Evolutionary conservation across 2,329 filamentous ascomycete genomes (phyloP).

Genomic region (Stemphylium lycopersici): DNA sequence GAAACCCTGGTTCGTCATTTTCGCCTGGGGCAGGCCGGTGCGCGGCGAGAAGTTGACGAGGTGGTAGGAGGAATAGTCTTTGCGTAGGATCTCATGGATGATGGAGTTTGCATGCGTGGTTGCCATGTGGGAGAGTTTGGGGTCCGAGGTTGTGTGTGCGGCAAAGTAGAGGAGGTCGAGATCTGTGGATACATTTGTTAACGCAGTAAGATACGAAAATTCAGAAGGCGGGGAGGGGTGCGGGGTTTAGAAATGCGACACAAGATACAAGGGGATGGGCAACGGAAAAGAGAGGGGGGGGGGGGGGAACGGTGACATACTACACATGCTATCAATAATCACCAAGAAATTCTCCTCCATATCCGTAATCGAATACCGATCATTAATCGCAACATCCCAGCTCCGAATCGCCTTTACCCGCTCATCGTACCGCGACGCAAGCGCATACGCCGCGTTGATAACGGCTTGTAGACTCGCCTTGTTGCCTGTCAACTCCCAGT

Average conservation of each 20-base stretch:
- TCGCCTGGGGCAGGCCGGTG: constrained; percentile 53
- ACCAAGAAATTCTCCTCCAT: constrained; percentile 49
- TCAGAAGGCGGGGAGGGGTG: no score
- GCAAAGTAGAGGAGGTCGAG: constrained; percentile 50
- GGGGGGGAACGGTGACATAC: constrained; percentile 26
- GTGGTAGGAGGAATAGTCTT: constrained; percentile 50
- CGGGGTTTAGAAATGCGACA: no score
- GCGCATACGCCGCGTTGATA: constrained; percentile 52
- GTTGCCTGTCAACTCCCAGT: constrained; percentile 56
- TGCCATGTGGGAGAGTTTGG: constrained; percentile 45
- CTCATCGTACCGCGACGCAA: constrained; percentile 53
- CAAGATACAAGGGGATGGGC: no score
- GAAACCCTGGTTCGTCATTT: constrained; percentile 58
- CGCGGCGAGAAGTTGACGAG: constrained; percentile 55
- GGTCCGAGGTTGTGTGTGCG: constrained; percentile 37
- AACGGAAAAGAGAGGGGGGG: background rate
- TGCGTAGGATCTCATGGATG: constrained; percentile 43
- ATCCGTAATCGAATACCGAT: constrained; percentile 46
- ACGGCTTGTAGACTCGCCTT: constrained; percentile 50
- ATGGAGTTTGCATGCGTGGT: constrained; percentile 49
- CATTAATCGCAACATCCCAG: constrained; percentile 54
- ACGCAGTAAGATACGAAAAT: no score
- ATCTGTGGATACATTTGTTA: constrained; percentile 24
- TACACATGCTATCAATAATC: constrained; percentile 54
- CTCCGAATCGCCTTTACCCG: constrained; percentile 55